Base-by-base conservation (phyloP, 1,139 yeast genomes). In the Suhomyces chickasaworum region DNA sequence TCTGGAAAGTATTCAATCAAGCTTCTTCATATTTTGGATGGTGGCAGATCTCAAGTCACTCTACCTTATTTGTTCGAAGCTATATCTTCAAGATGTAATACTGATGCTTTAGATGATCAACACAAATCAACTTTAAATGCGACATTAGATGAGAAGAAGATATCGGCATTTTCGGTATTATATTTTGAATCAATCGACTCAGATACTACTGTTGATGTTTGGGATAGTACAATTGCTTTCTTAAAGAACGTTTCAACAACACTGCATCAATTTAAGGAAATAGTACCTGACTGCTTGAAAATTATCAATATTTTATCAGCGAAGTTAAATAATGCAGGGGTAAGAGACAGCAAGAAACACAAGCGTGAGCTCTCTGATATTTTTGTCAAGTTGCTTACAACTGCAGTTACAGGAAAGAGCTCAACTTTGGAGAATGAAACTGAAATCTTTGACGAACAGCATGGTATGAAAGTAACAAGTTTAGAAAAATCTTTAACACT, bases 171-270 rank as follows among this genome's bases (percentile, higher is more conserved):
- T 56, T 61, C 87, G 49, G 73, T 82, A 7, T 69, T 67, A 0
- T 90, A 90, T 59, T 67, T 84, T 17, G 69, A 69, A 7, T 78
- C 89, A 0, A 69, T 91, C 37, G 95, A 88, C 51, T 77, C 76
- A 51, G 96, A 89, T 54, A 82, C 89, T 0, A 69, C 89, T 30
- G 88, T 84, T 47, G 97, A 90, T 49, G 75, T 89, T 21, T 89
- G 91, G 84, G 63, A 63, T 16, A 77, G 77, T 21, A 71, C 84
- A 18, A 66, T 80, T 37, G 65, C 64, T 6, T 89, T 88, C 56
- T 70, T 87, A 53, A 81, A 75, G 51, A 89, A 84, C 21, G 77
- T 83, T 0, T 76, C 15, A 54, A 66, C n/a, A 59, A 68, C 2
- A 88, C 80, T 60, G 75, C 75, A 45, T 65, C 65, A 1, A 61